Base-by-base conservation (phyloP, 164 flowering plant genomes). In the Umbilicus rupestris region DNA sequence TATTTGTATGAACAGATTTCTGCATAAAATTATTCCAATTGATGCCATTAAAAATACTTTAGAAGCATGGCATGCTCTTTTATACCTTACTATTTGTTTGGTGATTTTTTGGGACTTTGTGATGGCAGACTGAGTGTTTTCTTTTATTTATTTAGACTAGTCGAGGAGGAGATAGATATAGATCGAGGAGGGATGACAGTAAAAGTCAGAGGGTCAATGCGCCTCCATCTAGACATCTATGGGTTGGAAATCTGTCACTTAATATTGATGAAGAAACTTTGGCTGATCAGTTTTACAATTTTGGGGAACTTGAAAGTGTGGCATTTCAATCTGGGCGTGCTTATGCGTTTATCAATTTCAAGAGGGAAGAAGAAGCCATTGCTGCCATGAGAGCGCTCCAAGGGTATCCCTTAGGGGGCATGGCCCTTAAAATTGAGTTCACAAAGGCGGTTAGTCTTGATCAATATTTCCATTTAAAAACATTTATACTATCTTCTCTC, bases 391-490 rank as follows among this genome's bases (percentile, higher is more conserved):
- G 76, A 69, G 79, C 75, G n/a, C 92, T 93, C 58, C 94, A 90
- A 71, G 94, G 92, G 19, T 81, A 83, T 77, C 72, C 73, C 63
- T 33, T 93, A 64, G 85, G 82, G 2, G 97, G 94, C 68, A 74
- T 78, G 72, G 85, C 92, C 16, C 77, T 93, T 78, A 88, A 75
- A 78, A 84, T 93, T 71, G 96, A 93, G 85, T 93, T 88, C 82
- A 79, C 94, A 35, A 93, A 93, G 94, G 87, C 88, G 98, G 98
- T 90, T 83, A 93, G 97, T 93, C 69, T 73, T 82, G 79, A 71
- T 72, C 63, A 65, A 37, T 73, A 70, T 63, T 44, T 68, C 69
- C 58, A 63, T 66, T 10, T 37, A 39, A 69, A 15, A 28, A 19
- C 45, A 0, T 66, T 52, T 37, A n/a, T n/a, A n/a, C n/a, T n/a